A percentile compares a stretch with the other conserved stretches of the same genome.
These are phyloP conservation scores for Globisporangium cederbergense DNA, from an alignment of 352 stramenopile genomes.

Conservation along the genomic window DNA sequence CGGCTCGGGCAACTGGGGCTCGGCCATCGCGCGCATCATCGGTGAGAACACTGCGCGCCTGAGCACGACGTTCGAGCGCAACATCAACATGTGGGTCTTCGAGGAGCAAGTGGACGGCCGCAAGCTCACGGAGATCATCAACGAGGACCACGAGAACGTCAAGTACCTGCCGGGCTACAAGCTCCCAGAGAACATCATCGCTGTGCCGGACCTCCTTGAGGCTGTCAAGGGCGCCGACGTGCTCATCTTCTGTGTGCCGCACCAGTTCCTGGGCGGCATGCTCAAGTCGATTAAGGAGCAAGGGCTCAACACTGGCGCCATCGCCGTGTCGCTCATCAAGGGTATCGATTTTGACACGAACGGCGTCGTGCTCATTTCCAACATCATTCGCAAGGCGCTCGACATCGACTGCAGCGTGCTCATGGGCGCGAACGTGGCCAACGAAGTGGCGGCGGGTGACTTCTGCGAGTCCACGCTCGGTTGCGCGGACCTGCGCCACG, in stretches of 20 bases:
- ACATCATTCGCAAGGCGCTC: constrained; percentile 86
- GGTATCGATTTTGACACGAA: constrained; percentile 87
- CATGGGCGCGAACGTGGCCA: constrained; percentile 97
- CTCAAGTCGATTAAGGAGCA: constrained; percentile 87
- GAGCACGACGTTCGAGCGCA: constrained; percentile 70
- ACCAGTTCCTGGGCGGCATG: constrained; percentile 94
- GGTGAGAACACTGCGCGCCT: constrained; percentile 67
- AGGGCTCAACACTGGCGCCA: constrained; percentile 54
- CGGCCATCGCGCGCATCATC: constrained; percentile 80
- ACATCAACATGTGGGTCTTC: constrained; percentile 98
- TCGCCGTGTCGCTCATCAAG: constrained; percentile 92
- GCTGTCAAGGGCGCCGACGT: constrained; percentile 89
- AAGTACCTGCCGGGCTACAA: constrained; percentile 91
- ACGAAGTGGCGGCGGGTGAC: constrained; percentile 93
- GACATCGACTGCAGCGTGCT: constrained; percentile 90
- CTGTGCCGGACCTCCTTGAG: constrained; percentile 89
- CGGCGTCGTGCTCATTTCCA: constrained; percentile 81
- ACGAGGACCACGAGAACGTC: constrained; percentile 95
- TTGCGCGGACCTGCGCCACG: constrained; percentile 70
- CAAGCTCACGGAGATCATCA: constrained; percentile 97
- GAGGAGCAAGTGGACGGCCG: constrained; percentile 86
- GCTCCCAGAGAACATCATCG: constrained; percentile 92
- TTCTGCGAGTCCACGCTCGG: constrained; percentile 97
- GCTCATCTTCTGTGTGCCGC: constrained; percentile 96
- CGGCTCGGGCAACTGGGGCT: constrained; percentile 81